phyloP scores from a whole-genome alignment of 2,329 filamentous ascomycete species.

The Cercospora zeina region DNA sequence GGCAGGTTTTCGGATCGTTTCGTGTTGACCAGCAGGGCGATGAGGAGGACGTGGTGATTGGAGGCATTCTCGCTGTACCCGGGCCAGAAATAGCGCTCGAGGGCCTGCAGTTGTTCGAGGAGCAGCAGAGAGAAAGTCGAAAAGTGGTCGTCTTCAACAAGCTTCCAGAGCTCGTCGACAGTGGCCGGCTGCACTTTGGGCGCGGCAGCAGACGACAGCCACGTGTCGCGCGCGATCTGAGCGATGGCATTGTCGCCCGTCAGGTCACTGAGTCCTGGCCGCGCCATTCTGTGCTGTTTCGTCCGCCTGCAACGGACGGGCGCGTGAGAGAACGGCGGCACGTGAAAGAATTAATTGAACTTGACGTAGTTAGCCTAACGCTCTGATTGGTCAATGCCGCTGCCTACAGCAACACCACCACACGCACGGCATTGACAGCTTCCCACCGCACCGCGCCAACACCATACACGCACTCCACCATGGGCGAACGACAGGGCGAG shows the following conservation, averaged over 20 bases:
- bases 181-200: constrained; percentile 75
- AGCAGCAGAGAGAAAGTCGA: constrained; percentile 73
- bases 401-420: background rate
- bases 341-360: background rate
- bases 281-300: constrained; percentile 40
- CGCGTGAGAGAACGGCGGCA: background rate
- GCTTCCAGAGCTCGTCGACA: constrained; percentile 86
- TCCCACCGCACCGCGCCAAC: constrained; percentile 8
- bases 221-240: constrained; percentile 77
- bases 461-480: constrained; percentile 22
- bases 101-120: constrained; percentile 83
- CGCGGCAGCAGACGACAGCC: constrained; percentile 67
- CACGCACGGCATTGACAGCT: background rate
- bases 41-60: constrained; percentile 85
- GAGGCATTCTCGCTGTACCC: constrained; percentile 78
- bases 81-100: constrained; percentile 96
- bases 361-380: background rate
- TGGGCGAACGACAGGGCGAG: constrained; percentile 29
- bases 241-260: constrained; percentile 67
- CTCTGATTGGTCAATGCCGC: constrained; percentile 5
- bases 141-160: constrained; percentile 79
- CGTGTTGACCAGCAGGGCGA: constrained; percentile 81
- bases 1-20: constrained; percentile 85
- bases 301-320: constrained; percentile 7
- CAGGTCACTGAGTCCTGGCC: constrained; percentile 67